A percentile compares a stretch with the other conserved stretches of the same genome.
Conservation (phyloP, 768 basidiomycete species). For the Xanthoconium stramineum region DNA sequence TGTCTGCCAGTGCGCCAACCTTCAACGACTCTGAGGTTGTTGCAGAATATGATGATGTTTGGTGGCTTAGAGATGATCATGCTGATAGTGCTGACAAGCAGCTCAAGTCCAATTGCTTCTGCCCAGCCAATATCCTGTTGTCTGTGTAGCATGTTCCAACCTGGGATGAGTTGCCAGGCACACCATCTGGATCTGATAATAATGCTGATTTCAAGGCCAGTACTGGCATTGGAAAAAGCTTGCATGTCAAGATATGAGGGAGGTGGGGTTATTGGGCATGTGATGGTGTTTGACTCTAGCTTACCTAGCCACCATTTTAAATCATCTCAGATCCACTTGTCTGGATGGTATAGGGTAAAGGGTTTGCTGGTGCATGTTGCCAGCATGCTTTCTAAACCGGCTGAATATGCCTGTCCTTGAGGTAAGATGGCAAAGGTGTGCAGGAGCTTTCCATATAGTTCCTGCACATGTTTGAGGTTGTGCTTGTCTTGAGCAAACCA, state of each 20-base stretch:
- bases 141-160: neutral
- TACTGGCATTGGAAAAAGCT: neutral
- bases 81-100: neutral
- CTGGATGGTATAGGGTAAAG: constrained; percentile 9
- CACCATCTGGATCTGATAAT: neutral
- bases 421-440: constrained; percentile 25
- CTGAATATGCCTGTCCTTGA: constrained; percentile 35
- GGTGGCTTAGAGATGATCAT: accelerated
- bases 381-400: too few species aligned
- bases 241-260: neutral
- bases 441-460: constrained; percentile 5
- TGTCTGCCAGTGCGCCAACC: neutral
- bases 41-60: neutral
- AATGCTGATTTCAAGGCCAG: neutral
- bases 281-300: too few species aligned
- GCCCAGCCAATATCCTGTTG: too few species aligned
- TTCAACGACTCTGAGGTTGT: neutral
- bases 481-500: too few species aligned
- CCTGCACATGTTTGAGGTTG: neutral
- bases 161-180: neutral
- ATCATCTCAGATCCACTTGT: neutral
- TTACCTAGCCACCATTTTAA: neutral
- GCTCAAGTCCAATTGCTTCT: too few species aligned
- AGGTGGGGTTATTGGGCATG: neutral
- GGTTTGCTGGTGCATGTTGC: too few species aligned